These are phyloP conservation scores for Apodospora peruviana DNA, from an alignment of 495 filamentous ascomycete species.

Conservation along the genomic window DNA sequence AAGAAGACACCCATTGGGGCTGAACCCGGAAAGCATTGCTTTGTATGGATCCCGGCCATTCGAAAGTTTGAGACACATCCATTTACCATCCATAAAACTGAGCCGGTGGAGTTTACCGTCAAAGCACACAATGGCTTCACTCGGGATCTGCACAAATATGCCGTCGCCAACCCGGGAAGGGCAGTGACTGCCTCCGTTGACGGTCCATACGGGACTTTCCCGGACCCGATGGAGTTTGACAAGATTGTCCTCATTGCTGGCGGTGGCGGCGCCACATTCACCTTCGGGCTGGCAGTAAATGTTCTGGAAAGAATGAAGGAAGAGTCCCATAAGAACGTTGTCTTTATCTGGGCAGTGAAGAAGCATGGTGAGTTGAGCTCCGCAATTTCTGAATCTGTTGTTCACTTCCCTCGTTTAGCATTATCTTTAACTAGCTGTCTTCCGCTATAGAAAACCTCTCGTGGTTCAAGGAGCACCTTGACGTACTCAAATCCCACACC, in stretches of 20 bases:
- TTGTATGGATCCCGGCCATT: conserved; percentile 55
- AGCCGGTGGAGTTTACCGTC: conserved; percentile 50
- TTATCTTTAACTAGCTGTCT: background rate
- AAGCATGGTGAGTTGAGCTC: conserved; percentile 37
- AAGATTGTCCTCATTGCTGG: conserved; percentile 55
- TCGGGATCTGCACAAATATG: conserved; percentile 45
- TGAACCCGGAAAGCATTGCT: conserved; percentile 54
- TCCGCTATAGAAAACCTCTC: conserved; percentile 25
- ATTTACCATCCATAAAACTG: conserved; percentile 53
- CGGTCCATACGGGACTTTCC: conserved; percentile 54
- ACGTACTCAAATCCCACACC: conserved; percentile 32
- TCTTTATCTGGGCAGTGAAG: conserved; percentile 51
- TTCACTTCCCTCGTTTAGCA: background rate
- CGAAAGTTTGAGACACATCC: conserved; percentile 54
- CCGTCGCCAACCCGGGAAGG: conserved; percentile 41
- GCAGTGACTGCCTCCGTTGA: conserved; percentile 47
- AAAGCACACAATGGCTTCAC: conserved; percentile 54
- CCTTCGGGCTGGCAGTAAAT: conserved; percentile 48
- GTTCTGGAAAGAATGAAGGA: conserved; percentile 38
- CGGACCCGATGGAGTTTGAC: conserved; percentile 51
- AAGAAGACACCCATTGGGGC: conserved; percentile 39
- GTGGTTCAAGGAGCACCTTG: conserved; percentile 49
- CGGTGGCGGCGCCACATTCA: conserved; percentile 55
- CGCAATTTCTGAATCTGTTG: too few species aligned
- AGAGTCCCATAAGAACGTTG: conserved; percentile 40